These are phyloP conservation scores for Plectranthus barbatus DNA, from an alignment of 257 asterid genomes.

Conservation along the genomic window DNA sequence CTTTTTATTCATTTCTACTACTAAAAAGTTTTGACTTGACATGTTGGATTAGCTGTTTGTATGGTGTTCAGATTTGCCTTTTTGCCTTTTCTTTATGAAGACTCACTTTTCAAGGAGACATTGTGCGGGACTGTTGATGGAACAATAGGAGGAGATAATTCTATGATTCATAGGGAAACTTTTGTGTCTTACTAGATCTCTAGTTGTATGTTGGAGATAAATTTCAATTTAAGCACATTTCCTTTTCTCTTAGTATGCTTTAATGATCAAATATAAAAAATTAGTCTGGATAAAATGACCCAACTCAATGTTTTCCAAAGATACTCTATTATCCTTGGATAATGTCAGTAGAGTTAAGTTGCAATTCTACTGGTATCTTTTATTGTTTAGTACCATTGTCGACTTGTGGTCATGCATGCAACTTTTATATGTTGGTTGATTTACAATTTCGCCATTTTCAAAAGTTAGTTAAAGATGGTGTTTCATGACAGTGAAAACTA, in stretches of 20 bases:
- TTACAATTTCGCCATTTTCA: neutral
- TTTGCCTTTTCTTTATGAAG: neutral
- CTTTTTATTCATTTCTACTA: neutral
- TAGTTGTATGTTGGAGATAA: neutral
- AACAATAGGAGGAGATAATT: neutral
- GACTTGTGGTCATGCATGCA: neutral
- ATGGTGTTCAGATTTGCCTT: neutral
- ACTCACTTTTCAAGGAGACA: neutral
- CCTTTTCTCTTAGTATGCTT: neutral
- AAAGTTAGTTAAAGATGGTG: neutral
- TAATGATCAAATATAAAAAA: neutral
- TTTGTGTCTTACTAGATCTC: neutral
- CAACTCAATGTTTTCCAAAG: neutral
- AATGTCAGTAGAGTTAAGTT: neutral
- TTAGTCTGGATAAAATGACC: neutral
- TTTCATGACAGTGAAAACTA: neutral
- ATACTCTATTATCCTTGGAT: neutral
- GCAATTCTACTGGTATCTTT: neutral
- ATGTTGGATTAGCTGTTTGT: slow-evolving; percentile 4
- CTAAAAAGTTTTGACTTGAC: slow-evolving; percentile 7
- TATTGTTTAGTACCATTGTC: neutral
- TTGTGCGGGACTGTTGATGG: neutral
- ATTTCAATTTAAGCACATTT: neutral
- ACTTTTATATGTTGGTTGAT: neutral
- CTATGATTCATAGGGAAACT: neutral